Base-by-base conservation (phyloP, 768 basidiomycete genomes). In the Hortiboletus flavorubellus region DNA sequence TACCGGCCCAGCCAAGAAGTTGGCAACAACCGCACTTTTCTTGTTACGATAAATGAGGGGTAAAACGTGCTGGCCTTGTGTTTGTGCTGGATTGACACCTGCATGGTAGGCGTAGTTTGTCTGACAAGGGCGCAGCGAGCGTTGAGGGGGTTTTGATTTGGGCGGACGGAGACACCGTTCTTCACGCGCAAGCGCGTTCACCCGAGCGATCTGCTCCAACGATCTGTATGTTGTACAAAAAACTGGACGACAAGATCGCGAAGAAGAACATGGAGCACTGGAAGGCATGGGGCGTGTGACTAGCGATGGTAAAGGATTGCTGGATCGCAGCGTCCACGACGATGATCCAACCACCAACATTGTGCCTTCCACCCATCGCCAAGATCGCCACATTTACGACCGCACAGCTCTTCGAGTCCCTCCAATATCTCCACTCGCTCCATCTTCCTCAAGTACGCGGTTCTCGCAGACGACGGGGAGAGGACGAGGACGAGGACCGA, bases 361-460 rank as follows among this genome's bases (percentile, higher is more conserved):
- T 75, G 11, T 64, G 66, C 18, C 79, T 87, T n/a, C 83, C 85
- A 5, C 74, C 80, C 6, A 79, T 86, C 61, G 73, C 74, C 46
- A 67, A 62, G 41, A 76, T 86, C 40, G 58, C 71, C 10, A 63
- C 71, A 1, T 63, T 65, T 23, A 59, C 76, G 5, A 18, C 66
- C 15, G 53, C 71, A 42, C 70, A 72, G 18, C 72, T 89, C 16
- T 59, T 64, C n/a, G 69, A 76, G 12, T 73, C 76, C 5, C 59
- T 89, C 12, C 58, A 63, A 23, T 84, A 83, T 56, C 74, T 91
- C 11, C 75, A 76, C 3, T 55, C 59, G 9, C 67, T 89, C 12
- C 89, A 84, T 69, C 80, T 72, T 47, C 87, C 89, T 2, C 76
- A 76, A 37, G 81, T 90, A 2, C 79, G 83, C 39, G 85, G 85